These are phyloP conservation scores for Sugiyamaella lignohabitans DNA, from an alignment of 805 yeast genomes.

Conservation along the genomic window DNA sequence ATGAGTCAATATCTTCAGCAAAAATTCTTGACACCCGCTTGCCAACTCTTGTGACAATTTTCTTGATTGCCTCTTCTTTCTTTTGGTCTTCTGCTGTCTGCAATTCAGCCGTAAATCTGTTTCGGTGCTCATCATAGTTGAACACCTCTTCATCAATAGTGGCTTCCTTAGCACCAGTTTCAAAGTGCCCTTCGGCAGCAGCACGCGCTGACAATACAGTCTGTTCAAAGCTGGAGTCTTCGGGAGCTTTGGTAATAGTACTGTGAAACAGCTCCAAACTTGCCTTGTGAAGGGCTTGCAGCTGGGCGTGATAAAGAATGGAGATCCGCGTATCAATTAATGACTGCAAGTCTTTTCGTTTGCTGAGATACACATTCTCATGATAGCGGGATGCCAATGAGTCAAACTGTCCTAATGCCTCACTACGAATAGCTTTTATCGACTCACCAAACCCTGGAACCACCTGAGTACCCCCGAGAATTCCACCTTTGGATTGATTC, in stretches of 20 bases:
- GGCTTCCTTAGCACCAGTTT: conserved; percentile 32
- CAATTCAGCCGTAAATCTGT: conserved; percentile 30
- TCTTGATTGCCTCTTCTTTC: conserved; percentile 37
- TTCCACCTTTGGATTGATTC: conserved; percentile 23
- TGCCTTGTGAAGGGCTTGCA: conserved; percentile 34
- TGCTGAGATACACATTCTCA: conserved; percentile 56
- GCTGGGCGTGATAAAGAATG: conserved; percentile 39
- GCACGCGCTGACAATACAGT: conserved; percentile 21
- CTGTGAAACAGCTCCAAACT: conserved; percentile 29
- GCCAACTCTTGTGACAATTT: conserved; percentile 33
- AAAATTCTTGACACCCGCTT: conserved; percentile 21
- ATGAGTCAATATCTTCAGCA: conserved; percentile 41
- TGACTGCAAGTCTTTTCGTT: conserved; percentile 43
- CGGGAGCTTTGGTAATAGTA: conserved; percentile 11
- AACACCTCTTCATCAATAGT: conserved; percentile 29
- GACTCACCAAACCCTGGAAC: conserved; percentile 36
- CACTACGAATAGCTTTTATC: conserved; percentile 40
- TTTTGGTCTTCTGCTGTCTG: conserved; percentile 30
- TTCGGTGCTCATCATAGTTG: conserved; percentile 21
- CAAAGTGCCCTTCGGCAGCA: conserved; percentile 27
- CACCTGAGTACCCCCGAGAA: conserved; percentile 19
- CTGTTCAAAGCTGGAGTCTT: conserved; percentile 18
- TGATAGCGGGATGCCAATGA: conserved; percentile 70
- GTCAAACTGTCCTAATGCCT: conserved; percentile 53
- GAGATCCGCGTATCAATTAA: conserved; percentile 42